These are phyloP conservation scores for Termitomyces bulborhizus DNA, from an alignment of 768 basidiomycete species.

Conservation along the genomic window DNA sequence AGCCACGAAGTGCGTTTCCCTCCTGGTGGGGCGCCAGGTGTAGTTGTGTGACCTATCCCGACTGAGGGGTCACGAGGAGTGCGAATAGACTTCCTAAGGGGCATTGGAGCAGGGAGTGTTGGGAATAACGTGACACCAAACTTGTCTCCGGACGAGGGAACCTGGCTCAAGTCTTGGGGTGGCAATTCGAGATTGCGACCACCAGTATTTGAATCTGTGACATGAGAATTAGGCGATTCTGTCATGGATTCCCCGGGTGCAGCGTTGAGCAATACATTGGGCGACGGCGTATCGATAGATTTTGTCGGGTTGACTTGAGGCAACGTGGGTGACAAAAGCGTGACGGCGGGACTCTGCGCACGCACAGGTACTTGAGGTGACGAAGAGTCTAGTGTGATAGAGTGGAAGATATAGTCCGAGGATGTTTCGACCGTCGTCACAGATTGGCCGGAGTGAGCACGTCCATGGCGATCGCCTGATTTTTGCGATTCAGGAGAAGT, in stretches of 20 bases:
- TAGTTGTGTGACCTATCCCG: conserved; percentile 24
- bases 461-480: neutral
- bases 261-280: conserved; percentile 9
- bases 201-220: neutral
- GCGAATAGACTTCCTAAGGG: conserved; percentile 63
- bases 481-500: neutral
- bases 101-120: conserved; percentile 60
- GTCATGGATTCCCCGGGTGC: conserved; percentile 1
- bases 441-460: neutral
- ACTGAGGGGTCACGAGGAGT: conserved; percentile 37
- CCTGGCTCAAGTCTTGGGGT: conserved; percentile 26
- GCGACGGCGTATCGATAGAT: neutral
- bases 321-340: neutral
- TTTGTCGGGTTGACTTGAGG: neutral
- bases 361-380: conserved; percentile 1
- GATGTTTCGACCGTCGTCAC: conserved; percentile 20
- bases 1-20: conserved; percentile 80
- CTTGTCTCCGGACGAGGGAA: conserved; percentile 26
- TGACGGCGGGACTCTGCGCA: neutral
- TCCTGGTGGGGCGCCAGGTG: conserved; percentile 33
- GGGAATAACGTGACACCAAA: conserved; percentile 44
- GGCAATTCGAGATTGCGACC: conserved; percentile 23
- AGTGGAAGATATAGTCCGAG: conserved; percentile 30
- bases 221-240: conserved; percentile 2
- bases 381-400: conserved; percentile 33